Evolutionary conservation across 495 filamentous ascomycete species (phyloP).

Genomic region (Hamigera avellanea): DNA sequence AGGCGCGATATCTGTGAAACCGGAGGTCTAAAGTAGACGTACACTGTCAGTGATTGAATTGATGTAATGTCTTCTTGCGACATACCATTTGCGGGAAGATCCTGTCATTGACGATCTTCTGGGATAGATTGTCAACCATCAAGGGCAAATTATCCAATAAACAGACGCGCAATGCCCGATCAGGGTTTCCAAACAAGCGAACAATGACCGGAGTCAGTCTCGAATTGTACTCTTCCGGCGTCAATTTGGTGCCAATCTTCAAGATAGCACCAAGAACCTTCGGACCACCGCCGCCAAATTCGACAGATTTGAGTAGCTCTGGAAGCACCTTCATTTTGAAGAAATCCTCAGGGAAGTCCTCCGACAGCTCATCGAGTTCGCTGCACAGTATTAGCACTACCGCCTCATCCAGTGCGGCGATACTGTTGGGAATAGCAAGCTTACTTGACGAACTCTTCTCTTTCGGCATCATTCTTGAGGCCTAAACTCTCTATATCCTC

Average conservation of each 20-base stretch:
- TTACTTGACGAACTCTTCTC: slow-evolving; percentile 75
- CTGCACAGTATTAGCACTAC: slow-evolving; percentile 24
- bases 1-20: slow-evolving; percentile 84
- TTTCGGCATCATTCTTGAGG: slow-evolving; percentile 71
- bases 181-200: slow-evolving; percentile 79
- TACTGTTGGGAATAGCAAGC: slow-evolving; percentile 18
- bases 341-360: slow-evolving; percentile 94
- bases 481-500: slow-evolving; percentile 88
- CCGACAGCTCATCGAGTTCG: slow-evolving; percentile 73
- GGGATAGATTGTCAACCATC: slow-evolving; percentile 85
- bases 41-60: slow-evolving; percentile 4
- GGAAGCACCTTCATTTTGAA: slow-evolving; percentile 95
- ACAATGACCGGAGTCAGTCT: slow-evolving; percentile 79
- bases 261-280: slow-evolving; percentile 82
- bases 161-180: slow-evolving; percentile 85
- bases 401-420: not conserved
- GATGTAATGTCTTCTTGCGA: slow-evolving; percentile 2
- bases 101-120: slow-evolving; percentile 88
- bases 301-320: slow-evolving; percentile 90
- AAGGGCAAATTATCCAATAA: slow-evolving; percentile 76
- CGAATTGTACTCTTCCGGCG: slow-evolving; percentile 79
- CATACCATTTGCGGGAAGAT: slow-evolving; percentile 87
- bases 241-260: slow-evolving; percentile 77
- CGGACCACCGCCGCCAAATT: slow-evolving; percentile 91
- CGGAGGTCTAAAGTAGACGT: slow-evolving; percentile 49